Conservation (phyloP, 2,329 filamentous ascomycete species). For the Botryotinia globosa region DNA sequence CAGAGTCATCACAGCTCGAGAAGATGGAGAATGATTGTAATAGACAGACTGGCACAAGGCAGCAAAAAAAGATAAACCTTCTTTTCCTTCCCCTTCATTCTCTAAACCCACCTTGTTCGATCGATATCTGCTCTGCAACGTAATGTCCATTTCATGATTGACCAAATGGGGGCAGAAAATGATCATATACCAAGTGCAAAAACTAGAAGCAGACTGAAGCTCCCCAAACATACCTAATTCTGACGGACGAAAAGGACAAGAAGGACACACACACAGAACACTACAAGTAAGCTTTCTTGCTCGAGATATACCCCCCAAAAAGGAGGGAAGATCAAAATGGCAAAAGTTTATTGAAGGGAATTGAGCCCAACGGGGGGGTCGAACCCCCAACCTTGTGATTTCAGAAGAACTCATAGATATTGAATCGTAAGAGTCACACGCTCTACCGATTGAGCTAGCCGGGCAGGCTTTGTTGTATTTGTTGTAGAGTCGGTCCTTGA, state of each 20-base stretch:
- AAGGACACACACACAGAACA: not conserved
- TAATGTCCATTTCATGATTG: not conserved
- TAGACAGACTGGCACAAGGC: not conserved
- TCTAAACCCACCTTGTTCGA: not conserved
- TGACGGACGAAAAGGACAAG: no score
- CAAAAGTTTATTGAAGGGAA: not conserved
- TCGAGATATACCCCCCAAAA: not conserved
- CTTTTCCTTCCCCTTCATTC: not conserved
- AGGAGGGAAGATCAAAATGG: not conserved
- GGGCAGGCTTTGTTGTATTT: constrained; percentile 22
- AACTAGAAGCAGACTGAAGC: not conserved
- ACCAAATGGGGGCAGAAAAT: not conserved
- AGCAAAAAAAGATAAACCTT: not conserved
- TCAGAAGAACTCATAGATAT: constrained; percentile 8
- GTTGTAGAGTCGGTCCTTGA: not conserved
- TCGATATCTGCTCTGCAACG: not conserved
- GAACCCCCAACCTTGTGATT: constrained; percentile 18
- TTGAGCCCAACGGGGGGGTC: constrained; percentile 18
- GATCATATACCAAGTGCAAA: not conserved
- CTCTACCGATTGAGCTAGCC: constrained; percentile 39
- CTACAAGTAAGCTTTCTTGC: not conserved
- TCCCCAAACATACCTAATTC: not conserved
- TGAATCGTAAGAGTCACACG: constrained; percentile 35
- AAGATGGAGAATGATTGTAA: not conserved
- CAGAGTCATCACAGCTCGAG: not conserved